Percentiles rank a stretch among this genome's conserved stretches.
Conservation (phyloP, 768 basidiomycete species). For the Cantharellus cinnabarinus region DNA sequence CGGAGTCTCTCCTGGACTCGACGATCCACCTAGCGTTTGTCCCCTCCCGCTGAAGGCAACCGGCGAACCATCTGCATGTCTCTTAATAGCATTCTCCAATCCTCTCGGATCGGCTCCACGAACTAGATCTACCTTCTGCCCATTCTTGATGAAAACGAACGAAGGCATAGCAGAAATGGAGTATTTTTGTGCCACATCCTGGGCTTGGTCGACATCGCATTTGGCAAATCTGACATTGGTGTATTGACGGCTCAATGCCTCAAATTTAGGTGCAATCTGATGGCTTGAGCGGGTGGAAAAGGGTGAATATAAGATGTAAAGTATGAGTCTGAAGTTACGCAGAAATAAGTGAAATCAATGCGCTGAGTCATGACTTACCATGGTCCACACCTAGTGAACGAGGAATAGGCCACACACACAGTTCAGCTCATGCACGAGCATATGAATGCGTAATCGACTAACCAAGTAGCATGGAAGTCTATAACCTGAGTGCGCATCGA, state of each 20-base stretch:
- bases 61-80: slow-evolving; percentile 26
- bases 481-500: slow-evolving; percentile 25
- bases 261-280: slow-evolving; percentile 57
- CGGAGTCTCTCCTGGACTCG: slow-evolving; percentile 13
- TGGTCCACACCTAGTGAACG: slow-evolving; percentile 50
- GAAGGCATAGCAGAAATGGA: slow-evolving; percentile 67
- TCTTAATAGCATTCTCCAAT: slow-evolving; percentile 37
- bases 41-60: slow-evolving; percentile 50
- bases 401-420: slow-evolving; percentile 5
- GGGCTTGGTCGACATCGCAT: slow-evolving; percentile 29
- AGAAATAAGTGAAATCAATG: not conserved
- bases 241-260: slow-evolving; percentile 47
- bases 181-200: slow-evolving; percentile 45
- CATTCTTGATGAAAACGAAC: slow-evolving; percentile 56
- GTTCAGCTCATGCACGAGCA: not conserved
- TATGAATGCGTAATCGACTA: slow-evolving; percentile 6
- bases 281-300: slow-evolving; percentile 17
- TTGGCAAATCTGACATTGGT: slow-evolving; percentile 62
- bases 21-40: slow-evolving; percentile 39
- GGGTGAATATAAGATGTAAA: not conserved
- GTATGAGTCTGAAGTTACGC: not conserved
- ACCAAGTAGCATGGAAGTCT: slow-evolving; percentile 78
- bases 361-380: slow-evolving; percentile 18
- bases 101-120: slow-evolving; percentile 54
- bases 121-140: slow-evolving; percentile 45